phyloP scores from a whole-genome alignment of 176 grass and related monocot species.

The Lolium multiflorum region DNA sequence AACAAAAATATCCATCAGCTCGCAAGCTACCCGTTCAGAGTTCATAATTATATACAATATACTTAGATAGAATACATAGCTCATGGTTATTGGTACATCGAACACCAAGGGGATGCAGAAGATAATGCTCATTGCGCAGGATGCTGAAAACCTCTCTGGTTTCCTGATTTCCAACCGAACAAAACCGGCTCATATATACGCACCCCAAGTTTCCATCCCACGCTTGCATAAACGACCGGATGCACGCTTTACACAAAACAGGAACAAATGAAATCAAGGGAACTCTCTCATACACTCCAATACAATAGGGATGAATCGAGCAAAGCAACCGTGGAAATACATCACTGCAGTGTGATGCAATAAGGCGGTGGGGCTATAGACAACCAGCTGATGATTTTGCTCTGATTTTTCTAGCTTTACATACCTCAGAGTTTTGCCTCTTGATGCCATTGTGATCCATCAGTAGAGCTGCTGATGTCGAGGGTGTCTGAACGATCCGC shows the following conservation, averaged over 20 bases:
- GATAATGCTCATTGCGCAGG: slow-evolving; percentile 6
- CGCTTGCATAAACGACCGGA: background rate
- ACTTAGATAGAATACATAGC: background rate
- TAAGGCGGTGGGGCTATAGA: background rate
- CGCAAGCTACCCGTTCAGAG: no score
- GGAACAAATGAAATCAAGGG: slow-evolving; percentile 20
- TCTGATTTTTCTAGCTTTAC: slow-evolving; percentile 7
- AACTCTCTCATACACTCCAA: background rate
- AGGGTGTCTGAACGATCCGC: slow-evolving; percentile 79
- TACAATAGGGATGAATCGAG: slow-evolving; percentile 19
- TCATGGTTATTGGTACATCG: background rate
- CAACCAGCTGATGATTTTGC: background rate
- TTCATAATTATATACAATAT: no score
- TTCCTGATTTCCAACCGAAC: slow-evolving; percentile 7
- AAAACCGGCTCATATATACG: slow-evolving; percentile 28
- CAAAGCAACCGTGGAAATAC: background rate
- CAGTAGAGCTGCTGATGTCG: slow-evolving; percentile 64
- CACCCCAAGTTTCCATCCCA: background rate
- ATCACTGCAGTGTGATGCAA: background rate
- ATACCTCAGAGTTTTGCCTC: background rate
- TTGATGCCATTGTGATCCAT: slow-evolving; percentile 32
- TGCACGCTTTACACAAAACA: slow-evolving; percentile 30
- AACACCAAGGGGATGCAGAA: background rate
- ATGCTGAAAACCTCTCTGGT: slow-evolving; percentile 6
- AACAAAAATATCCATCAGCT: no score